phyloP scores from a whole-genome alignment of 2,329 filamentous ascomycete species.

The Dissoconium aciculare region DNA sequence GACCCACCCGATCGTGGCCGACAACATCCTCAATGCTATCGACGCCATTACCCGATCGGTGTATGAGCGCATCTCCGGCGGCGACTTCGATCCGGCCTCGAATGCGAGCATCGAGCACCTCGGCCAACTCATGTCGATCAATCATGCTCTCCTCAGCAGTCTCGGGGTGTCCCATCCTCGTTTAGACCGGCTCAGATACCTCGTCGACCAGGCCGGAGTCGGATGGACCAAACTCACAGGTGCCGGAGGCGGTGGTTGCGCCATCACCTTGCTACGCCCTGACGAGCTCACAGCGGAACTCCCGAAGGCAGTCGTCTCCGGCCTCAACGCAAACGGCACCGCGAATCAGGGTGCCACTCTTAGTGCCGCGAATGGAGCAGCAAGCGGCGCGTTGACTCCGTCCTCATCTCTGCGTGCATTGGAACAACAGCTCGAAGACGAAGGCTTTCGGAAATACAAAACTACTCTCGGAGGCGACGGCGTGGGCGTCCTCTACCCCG shows the following conservation, averaged over 20 bases:
- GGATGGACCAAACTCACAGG: conserved; percentile 97
- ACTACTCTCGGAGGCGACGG: conserved; percentile 86
- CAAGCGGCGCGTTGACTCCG: conserved; percentile 2
- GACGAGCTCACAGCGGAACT: conserved; percentile 31
- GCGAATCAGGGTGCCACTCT: conserved; percentile 1
- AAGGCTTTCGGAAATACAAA: conserved; percentile 69
- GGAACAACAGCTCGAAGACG: conserved; percentile 41
- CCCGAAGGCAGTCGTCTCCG: conserved; percentile 29
- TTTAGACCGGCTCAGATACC: conserved; percentile 76
- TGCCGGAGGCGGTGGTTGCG: conserved; percentile 87
- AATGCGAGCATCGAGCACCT: conserved; percentile 53
- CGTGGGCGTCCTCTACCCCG: conserved; percentile 86
- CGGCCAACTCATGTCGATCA: conserved; percentile 81
- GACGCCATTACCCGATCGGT: conserved; percentile 53
- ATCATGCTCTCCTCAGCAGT: conserved; percentile 82
- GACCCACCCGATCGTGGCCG: conserved; percentile 60
- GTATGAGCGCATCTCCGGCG: conserved; percentile 37
- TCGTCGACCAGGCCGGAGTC: conserved; percentile 76
- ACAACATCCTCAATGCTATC: conserved; percentile 70
- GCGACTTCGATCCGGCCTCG: conserved; percentile 52
- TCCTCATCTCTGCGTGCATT: conserved; percentile 39
- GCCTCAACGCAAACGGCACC: conserved; percentile 10
- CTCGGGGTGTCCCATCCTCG: conserved; percentile 90
- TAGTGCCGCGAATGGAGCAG: conserved; percentile 8
- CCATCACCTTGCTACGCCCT: conserved; percentile 75